These are phyloP conservation scores for Venustampulla echinocandica DNA, from an alignment of 495 filamentous ascomycete species.

Conservation along the genomic window DNA sequence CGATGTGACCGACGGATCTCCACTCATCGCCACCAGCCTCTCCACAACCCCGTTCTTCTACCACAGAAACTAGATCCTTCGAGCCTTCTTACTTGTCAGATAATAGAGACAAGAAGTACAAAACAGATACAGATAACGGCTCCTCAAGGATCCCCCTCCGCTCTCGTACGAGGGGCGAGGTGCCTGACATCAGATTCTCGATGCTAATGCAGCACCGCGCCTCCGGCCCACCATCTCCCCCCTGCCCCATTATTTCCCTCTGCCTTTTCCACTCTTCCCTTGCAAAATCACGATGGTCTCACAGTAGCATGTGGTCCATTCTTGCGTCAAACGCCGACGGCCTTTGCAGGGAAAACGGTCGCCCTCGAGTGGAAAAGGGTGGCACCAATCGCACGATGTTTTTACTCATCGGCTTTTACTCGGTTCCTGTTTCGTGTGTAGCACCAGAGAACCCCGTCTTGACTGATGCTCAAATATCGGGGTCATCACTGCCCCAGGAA, in stretches of 20 bases:
- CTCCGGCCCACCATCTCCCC: neutral
- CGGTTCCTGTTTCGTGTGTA: neutral
- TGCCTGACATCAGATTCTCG: no score
- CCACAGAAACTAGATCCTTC: no score
- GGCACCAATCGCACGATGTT: neutral
- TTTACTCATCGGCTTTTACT: neutral
- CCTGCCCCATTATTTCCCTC: neutral
- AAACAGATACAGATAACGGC: no score
- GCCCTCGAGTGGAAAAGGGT: neutral
- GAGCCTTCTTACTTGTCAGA: no score
- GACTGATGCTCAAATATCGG: neutral
- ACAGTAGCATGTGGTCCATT: neutral
- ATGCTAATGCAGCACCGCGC: neutral
- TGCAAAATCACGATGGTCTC: neutral
- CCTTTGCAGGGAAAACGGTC: neutral
- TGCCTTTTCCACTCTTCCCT: constrained; percentile 7
- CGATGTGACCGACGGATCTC: constrained; percentile 86
- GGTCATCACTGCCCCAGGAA: neutral
- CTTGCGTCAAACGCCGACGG: constrained; percentile 1
- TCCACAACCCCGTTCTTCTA: no score
- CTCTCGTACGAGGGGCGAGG: no score
- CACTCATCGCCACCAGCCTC: constrained; percentile 64
- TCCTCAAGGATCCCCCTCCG: no score
- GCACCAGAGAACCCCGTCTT: neutral
- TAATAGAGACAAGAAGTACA: no score